Percentiles rank a stretch among this genome's conserved stretches.
Conservation (phyloP, 176 grass and related monocot species). For the Oryza meridionalis region DNA sequence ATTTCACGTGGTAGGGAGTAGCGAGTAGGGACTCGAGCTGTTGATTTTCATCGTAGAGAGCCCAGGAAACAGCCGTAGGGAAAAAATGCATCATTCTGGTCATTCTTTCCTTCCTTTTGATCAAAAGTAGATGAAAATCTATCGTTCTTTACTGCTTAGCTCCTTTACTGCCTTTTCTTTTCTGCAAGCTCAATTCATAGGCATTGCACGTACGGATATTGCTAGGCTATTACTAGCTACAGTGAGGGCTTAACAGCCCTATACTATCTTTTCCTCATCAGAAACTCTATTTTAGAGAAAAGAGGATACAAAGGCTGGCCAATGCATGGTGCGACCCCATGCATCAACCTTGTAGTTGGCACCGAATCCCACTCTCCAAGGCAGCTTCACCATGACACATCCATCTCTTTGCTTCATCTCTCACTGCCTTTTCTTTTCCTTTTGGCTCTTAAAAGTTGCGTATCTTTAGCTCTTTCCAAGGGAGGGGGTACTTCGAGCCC, state of each 20-base stretch:
- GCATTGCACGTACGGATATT: conserved; percentile 50
- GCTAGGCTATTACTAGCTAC: conserved; percentile 54
- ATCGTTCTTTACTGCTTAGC: conserved; percentile 22
- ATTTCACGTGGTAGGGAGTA: not conserved
- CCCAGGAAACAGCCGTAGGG: not conserved
- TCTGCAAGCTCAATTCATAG: conserved; percentile 28
- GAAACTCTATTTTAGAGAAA: conserved; percentile 54
- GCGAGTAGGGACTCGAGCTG: not conserved
- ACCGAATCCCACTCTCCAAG: conserved; percentile 68
- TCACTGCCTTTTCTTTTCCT: conserved; percentile 41
- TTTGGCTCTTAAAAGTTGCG: conserved; percentile 66
- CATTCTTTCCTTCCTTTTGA: conserved; percentile 24
- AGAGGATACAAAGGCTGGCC: conserved; percentile 49
- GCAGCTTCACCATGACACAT: conserved; percentile 70
- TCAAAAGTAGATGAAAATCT: conserved; percentile 53
- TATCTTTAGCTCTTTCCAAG: conserved; percentile 84
- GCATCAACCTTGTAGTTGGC: conserved; percentile 78
- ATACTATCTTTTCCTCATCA: conserved; percentile 41
- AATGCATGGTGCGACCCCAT: conserved; percentile 54
- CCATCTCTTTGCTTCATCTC: conserved; percentile 44
- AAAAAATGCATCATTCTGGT: conserved; percentile 44
- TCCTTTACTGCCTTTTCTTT: conserved; percentile 44
- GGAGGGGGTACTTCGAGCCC: conserved; percentile 42
- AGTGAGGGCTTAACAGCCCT: conserved; percentile 54
- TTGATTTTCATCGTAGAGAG: conserved; percentile 15